These are phyloP conservation scores for Penicillium sp. DNA, from an alignment of 2,329 filamentous ascomycete genomes.

Conservation along the genomic window DNA sequence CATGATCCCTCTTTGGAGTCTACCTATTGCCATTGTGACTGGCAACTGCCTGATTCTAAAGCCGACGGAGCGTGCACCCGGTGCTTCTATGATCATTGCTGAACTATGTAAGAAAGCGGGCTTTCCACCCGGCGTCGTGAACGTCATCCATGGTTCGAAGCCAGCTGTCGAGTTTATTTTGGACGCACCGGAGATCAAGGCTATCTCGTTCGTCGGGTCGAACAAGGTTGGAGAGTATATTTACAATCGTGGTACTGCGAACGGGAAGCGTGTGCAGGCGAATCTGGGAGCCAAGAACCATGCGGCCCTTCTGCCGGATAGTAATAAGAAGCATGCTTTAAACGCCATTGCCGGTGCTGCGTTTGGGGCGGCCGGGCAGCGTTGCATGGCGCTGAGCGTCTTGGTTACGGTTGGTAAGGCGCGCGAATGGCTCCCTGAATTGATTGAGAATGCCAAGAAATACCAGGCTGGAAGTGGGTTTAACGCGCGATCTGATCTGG, in stretches of 20 bases:
- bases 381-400: conserved; percentile 1
- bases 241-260: conserved; percentile 57
- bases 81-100: conserved; percentile 58
- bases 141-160: conserved; percentile 41
- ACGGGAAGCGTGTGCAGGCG: conserved; percentile 44
- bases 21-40: conserved; percentile 24
- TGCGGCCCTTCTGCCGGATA: neutral
- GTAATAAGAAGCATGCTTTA: conserved; percentile 2
- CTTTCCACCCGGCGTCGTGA: conserved; percentile 20
- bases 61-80: conserved; percentile 59
- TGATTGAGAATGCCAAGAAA: conserved; percentile 56
- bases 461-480: conserved; percentile 59
- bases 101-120: conserved; percentile 58
- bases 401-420: conserved; percentile 50
- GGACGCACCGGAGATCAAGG: conserved; percentile 63
- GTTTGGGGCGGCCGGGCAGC: conserved; percentile 1
- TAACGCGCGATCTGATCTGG: conserved; percentile 56
- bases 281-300: conserved; percentile 2
- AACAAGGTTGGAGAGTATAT: conserved; percentile 67
- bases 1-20: conserved; percentile 4
- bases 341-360: neutral
- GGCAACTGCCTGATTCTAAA: conserved; percentile 58
- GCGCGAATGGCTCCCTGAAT: conserved; percentile 58
- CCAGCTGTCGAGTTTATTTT: conserved; percentile 60
- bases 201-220: conserved; percentile 63